Percentiles rank a stretch among this genome's conserved stretches.
These are phyloP conservation scores for Trypanosoma platydactyli DNA, from an alignment of 208 protist genomes.

Conservation along the genomic window DNA sequence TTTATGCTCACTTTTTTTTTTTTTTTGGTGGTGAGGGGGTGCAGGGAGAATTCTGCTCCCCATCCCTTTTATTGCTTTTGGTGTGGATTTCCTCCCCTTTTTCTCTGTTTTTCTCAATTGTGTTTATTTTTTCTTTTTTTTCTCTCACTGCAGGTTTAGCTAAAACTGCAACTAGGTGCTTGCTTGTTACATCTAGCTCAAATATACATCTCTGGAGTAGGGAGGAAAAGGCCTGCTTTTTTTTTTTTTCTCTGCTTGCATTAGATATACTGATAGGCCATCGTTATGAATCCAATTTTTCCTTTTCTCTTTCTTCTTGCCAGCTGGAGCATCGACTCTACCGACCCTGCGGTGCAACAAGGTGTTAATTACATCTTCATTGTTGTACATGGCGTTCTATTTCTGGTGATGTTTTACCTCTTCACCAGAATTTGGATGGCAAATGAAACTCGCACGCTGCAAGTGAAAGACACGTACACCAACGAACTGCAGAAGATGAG, in stretches of 20 bases:
- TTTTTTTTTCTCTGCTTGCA: neutral
- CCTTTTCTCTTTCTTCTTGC: slow-evolving; percentile 65
- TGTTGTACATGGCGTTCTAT: slow-evolving; percentile 48
- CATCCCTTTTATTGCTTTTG: too few relatives aligned
- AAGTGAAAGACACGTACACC: slow-evolving; percentile 57
- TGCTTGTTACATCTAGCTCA: neutral
- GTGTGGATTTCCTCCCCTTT: neutral
- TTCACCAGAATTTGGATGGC: slow-evolving; percentile 50
- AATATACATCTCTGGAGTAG: too few relatives aligned
- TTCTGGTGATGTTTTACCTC: slow-evolving; percentile 44
- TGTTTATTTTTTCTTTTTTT: neutral
- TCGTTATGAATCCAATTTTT: slow-evolving; percentile 72
- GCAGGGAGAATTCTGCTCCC: too few relatives aligned
- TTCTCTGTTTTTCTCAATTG: neutral
- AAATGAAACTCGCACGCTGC: slow-evolving; percentile 42
- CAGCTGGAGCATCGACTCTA: slow-evolving; percentile 83
- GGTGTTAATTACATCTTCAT: slow-evolving; percentile 57
- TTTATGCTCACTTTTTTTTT: too few relatives aligned
- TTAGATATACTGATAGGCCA: neutral
- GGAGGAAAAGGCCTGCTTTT: neutral
- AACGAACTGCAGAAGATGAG: slow-evolving; percentile 45
- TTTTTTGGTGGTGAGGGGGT: too few relatives aligned
- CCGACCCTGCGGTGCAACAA: slow-evolving; percentile 60
- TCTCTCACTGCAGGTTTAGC: neutral
- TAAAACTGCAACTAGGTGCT: neutral